A percentile compares a stretch with the other conserved stretches of the same genome.
Conservation (phyloP, 257 asterid species). For the Capsicum pubescens region DNA sequence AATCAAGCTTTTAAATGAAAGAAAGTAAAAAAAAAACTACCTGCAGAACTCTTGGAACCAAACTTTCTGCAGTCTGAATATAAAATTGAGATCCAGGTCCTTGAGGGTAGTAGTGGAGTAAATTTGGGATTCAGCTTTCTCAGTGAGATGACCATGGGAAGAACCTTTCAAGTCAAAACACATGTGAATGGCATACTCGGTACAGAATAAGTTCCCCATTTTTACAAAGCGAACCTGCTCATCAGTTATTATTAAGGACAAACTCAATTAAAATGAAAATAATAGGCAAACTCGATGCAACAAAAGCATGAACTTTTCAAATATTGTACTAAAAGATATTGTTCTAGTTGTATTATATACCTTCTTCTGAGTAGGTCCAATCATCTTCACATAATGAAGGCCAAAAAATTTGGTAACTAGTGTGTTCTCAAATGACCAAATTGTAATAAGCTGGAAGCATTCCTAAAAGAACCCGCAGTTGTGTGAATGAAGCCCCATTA, state of each 20-base stretch:
- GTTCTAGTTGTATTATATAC: constrained; percentile 36
- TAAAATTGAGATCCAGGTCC: too few relatives aligned
- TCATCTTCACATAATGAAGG: constrained; percentile 86
- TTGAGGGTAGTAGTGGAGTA: too few relatives aligned
- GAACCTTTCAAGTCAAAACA: too few relatives aligned
- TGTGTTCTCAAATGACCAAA: constrained; percentile 68
- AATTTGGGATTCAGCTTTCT: too few relatives aligned
- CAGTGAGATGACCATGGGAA: too few relatives aligned
- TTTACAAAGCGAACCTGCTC: constrained; percentile 86
- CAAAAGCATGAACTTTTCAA: constrained; percentile 15
- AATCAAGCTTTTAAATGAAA: too few relatives aligned
- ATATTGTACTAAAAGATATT: neutral
- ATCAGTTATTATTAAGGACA: constrained; percentile 26
- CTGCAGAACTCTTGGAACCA: too few relatives aligned
- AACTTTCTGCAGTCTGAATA: too few relatives aligned
- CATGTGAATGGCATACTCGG: constrained; percentile 64
- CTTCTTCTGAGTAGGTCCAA: constrained; percentile 89
- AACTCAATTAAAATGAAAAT: neutral
- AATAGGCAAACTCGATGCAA: constrained; percentile 1
- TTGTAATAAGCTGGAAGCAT: constrained; percentile 93
- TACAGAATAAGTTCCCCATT: constrained; percentile 90
- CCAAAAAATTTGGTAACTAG: constrained; percentile 83
- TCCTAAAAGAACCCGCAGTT: constrained; percentile 72
- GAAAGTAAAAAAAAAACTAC: too few relatives aligned
- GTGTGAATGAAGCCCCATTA: constrained; percentile 4